These are phyloP conservation scores for Macrotyloma uniflorum DNA, from an alignment of 306 rosid species.

Conservation along the genomic window DNA sequence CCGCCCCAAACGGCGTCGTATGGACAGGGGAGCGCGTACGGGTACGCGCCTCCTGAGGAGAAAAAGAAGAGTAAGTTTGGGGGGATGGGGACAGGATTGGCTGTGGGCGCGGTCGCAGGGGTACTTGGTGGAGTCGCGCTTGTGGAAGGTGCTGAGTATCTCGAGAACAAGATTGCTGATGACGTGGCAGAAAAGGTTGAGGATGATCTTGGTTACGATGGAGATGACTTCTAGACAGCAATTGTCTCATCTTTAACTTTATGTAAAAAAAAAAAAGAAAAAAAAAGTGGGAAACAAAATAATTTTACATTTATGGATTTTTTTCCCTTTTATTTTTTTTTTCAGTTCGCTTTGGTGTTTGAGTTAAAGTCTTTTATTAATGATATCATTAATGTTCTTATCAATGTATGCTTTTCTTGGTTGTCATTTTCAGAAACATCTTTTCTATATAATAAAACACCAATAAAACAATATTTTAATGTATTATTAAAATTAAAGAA, in stretches of 20 bases:
- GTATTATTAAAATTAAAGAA: too few relatives aligned
- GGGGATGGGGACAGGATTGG: slow-evolving; percentile 93
- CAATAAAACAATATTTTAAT: too few relatives aligned
- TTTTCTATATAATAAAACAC: too few relatives aligned
- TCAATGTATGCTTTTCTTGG: background rate
- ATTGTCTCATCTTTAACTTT: background rate
- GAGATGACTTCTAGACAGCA: slow-evolving; percentile 37
- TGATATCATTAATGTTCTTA: background rate
- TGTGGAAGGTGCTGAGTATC: slow-evolving; percentile 60
- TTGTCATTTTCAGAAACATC: background rate
- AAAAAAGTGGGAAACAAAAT: too few relatives aligned
- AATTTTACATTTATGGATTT: background rate
- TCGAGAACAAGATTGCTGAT: slow-evolving; percentile 72
- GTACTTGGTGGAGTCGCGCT: slow-evolving; percentile 72
- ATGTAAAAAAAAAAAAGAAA: accelerated
- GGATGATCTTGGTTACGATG: slow-evolving; percentile 52
- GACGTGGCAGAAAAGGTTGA: slow-evolving; percentile 66
- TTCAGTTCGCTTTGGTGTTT: background rate
- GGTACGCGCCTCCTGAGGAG: slow-evolving; percentile 36
- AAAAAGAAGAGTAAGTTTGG: slow-evolving; percentile 80
- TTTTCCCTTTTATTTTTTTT: too few relatives aligned
- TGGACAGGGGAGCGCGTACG: slow-evolving; percentile 44
- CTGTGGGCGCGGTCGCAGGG: slow-evolving; percentile 86
- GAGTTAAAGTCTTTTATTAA: background rate
- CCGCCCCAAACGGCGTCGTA: slow-evolving; percentile 41